Evolutionary conservation across 306 rosid genomes (phyloP), one percentile per base, ranked within the genome.

Genomic region (Casuarina equisetifolia): DNA sequence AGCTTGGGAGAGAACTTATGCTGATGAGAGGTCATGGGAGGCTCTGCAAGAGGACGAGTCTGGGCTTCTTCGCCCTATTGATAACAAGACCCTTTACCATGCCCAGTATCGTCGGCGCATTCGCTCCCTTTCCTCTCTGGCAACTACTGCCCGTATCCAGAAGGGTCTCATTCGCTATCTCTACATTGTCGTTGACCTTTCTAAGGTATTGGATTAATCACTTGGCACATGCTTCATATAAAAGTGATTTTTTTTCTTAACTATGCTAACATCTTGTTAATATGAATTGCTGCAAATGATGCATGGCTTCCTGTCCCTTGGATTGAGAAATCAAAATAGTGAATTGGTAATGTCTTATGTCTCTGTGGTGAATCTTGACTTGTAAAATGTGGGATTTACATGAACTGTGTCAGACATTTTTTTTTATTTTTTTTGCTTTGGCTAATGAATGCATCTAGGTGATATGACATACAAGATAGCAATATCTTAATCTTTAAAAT

Each of bases 11-110:
- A 88, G 89, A 81, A 69, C 97, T 54, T 95, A 95, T 61, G 96
- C 97, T 6, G 97, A 95, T 70, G 98, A 95, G 84, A 86, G 98
- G 80, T 95, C 98, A 0, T 95, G 97, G 98, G 98, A 95, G 75
- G 84, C 92, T 40, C 83, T 92, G 77, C 93, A 95, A 78, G 98
- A 95, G 81, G 97, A 95, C 78, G 97, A 92, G 86, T 92, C 96
- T n/a, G 98, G 98, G 10, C 89, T 91, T 70, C 97, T 95, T 69
- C 97, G 97, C 69, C 97, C 98, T 45, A 82, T 95, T 57, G 97
- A 95, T 73, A 89, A 82, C 74, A 90, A 84, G 10, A 85, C 88
- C 82, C 81, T 95, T 64, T 82, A 88, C 51, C 97, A 92, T 80
- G 90, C 98, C 3, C 98, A 92, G 74, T 95, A 95, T 76, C 96